Evolutionary conservation across 1,139 yeast species (phyloP).

Genomic region (Petasospora fabianii): DNA sequence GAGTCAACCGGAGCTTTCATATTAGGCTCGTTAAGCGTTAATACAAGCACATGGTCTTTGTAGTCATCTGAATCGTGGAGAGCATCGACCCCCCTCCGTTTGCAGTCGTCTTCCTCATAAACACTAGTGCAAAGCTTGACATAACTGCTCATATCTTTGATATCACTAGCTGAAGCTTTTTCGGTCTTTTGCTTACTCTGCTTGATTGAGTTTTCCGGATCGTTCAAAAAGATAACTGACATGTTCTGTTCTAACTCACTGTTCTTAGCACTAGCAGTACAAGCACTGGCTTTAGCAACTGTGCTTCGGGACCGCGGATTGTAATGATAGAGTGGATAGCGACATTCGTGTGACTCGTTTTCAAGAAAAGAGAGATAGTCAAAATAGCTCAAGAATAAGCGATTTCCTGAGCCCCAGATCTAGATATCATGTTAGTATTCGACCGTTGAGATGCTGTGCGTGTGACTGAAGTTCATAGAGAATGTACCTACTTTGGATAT

Average conservation of each 20-base stretch:
- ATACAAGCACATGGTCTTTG: slow-evolving; percentile 4
- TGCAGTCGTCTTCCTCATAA: background rate
- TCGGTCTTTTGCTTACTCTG: background rate
- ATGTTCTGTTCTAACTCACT: background rate
- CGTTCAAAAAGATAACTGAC: slow-evolving; percentile 1
- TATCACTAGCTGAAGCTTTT: background rate
- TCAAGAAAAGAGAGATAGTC: slow-evolving; percentile 18
- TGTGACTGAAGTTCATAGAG: background rate
- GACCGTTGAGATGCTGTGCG: background rate
- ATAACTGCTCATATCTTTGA: slow-evolving; percentile 5
- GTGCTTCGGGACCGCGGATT: slow-evolving; percentile 12
- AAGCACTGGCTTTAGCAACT: background rate
- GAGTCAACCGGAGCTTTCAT: too few relatives aligned
- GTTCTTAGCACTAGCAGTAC: background rate
- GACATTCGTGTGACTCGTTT: slow-evolving; percentile 19
- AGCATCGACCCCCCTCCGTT: too few relatives aligned
- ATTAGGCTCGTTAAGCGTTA: too few relatives aligned
- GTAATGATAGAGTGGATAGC: slow-evolving; percentile 17
- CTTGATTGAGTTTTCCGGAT: background rate
- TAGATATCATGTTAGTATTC: background rate
- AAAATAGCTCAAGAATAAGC: slow-evolving; percentile 11
- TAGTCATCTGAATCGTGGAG: background rate
- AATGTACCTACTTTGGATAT: slow-evolving; percentile 14
- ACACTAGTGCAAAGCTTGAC: slow-evolving; percentile 2
- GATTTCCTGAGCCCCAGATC: slow-evolving; percentile 1